Conservation (phyloP, 1,139 yeast genomes). For the Yamadazyma dushanensis region DNA sequence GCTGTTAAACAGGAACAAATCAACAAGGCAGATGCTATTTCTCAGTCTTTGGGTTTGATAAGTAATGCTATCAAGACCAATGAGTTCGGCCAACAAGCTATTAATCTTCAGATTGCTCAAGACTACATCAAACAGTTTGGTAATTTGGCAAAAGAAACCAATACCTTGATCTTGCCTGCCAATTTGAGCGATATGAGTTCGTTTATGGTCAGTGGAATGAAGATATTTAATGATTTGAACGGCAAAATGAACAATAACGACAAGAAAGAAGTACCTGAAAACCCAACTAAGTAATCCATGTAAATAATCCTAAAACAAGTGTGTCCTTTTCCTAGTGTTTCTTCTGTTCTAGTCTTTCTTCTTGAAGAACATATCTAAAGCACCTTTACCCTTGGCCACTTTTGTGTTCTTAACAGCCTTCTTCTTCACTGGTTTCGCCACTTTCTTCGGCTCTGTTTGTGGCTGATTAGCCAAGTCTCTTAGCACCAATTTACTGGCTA, state of each 20-base stretch:
- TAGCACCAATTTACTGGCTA: slow-evolving; percentile 24
- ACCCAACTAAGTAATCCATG: too few species aligned
- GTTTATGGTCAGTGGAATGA: slow-evolving; percentile 75
- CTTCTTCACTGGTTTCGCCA: slow-evolving; percentile 19
- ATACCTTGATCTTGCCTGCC: slow-evolving; percentile 76
- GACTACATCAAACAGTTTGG: slow-evolving; percentile 82
- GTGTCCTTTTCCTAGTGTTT: too few species aligned
- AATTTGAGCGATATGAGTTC: slow-evolving; percentile 74
- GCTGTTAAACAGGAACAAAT: slow-evolving; percentile 63
- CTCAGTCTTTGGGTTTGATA: slow-evolving; percentile 63
- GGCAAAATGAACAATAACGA: slow-evolving; percentile 1
- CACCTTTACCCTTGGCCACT: slow-evolving; percentile 58
- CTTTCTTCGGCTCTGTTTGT: slow-evolving; percentile 10
- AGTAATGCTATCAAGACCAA: slow-evolving; percentile 68
- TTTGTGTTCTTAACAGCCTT: slow-evolving; percentile 16
- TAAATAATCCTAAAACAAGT: too few species aligned
- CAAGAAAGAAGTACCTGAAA: neutral
- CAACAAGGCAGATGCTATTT: slow-evolving; percentile 76
- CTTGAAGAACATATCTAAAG: slow-evolving; percentile 62
- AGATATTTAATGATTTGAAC: slow-evolving; percentile 61
- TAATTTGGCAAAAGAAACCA: slow-evolving; percentile 78
- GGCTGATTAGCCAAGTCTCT: slow-evolving; percentile 12
- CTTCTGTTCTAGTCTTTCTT: too few species aligned
- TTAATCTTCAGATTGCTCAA: slow-evolving; percentile 77
- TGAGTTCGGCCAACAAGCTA: slow-evolving; percentile 75